Evolutionary conservation across 2,329 filamentous ascomycete genomes (phyloP).

Genomic region (Mycosphaerelloides madeirae): DNA sequence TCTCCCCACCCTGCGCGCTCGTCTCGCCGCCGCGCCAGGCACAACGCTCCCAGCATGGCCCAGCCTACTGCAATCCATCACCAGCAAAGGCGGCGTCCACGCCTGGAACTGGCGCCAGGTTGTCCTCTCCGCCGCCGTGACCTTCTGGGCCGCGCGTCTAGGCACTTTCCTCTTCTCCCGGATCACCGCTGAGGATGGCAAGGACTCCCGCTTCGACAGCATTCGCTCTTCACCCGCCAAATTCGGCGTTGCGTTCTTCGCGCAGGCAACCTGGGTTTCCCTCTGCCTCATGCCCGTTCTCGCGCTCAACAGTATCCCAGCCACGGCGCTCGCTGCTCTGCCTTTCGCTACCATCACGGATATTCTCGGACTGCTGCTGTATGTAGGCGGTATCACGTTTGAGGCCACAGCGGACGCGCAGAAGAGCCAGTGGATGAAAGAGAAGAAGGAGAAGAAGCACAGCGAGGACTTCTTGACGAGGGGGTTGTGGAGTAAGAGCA

Average conservation of each 20-base stretch:
- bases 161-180: slow-evolving; percentile 61
- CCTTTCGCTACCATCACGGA: slow-evolving; percentile 51
- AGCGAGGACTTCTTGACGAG: slow-evolving; percentile 61
- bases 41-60: slow-evolving; percentile 43
- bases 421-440: slow-evolving; percentile 57
- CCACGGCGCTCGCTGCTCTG: slow-evolving; percentile 47
- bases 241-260: slow-evolving; percentile 53
- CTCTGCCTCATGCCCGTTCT: slow-evolving; percentile 63
- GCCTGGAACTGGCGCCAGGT: slow-evolving; percentile 60
- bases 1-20: slow-evolving; percentile 55
- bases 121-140: slow-evolving; percentile 51
- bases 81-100: slow-evolving; percentile 37
- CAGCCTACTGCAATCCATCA: slow-evolving; percentile 44
- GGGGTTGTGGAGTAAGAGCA: slow-evolving; percentile 57
- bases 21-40: slow-evolving; percentile 43
- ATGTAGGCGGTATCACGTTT: slow-evolving; percentile 54
- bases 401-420: slow-evolving; percentile 61
- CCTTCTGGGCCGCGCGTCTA: slow-evolving; percentile 59
- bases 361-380: slow-evolving; percentile 54
- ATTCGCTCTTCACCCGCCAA: slow-evolving; percentile 51
- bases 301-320: slow-evolving; percentile 58
- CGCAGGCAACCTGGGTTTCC: slow-evolving; percentile 64
- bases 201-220: slow-evolving; percentile 55
- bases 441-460: slow-evolving; percentile 61
- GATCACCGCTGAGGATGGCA: slow-evolving; percentile 52